phyloP scores from a whole-genome alignment of 768 basidiomycete species.

The Panellus pusillus region DNA sequence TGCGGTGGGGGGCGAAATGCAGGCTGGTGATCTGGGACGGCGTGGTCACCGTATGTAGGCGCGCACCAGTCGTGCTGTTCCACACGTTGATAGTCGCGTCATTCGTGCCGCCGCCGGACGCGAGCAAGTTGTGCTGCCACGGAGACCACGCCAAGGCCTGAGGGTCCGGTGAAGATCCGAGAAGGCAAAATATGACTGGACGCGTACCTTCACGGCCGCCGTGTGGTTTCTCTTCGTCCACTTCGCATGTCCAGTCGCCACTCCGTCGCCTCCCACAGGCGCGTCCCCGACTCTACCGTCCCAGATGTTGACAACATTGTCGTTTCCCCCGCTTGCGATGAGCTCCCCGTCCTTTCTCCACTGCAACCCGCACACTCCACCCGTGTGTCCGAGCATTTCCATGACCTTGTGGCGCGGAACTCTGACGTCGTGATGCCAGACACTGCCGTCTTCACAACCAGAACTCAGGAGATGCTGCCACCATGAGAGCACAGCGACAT shows the following conservation, averaged over 20 bases:
- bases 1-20: slow-evolving; percentile 82
- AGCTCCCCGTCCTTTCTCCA: slow-evolving; percentile 90
- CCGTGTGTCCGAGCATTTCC: slow-evolving; percentile 86
- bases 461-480: slow-evolving; percentile 81
- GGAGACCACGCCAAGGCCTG: slow-evolving; percentile 97
- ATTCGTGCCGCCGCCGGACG: slow-evolving; percentile 92
- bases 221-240: slow-evolving; percentile 93
- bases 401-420: slow-evolving; percentile 85
- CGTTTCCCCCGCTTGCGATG: slow-evolving; percentile 93
- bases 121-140: slow-evolving; percentile 90
- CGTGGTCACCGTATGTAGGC: slow-evolving; percentile 83
- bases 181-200: not conserved
- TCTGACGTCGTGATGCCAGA: slow-evolving; percentile 96
- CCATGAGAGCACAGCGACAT: slow-evolving; percentile 88
- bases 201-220: slow-evolving; percentile 72
- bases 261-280: slow-evolving; percentile 31
- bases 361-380: slow-evolving; percentile 89
- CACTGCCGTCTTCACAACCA: slow-evolving; percentile 91
- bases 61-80: slow-evolving; percentile 91
- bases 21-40: slow-evolving; percentile 92
- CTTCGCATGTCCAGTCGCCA: slow-evolving; percentile 63
- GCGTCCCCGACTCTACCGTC: slow-evolving; percentile 76
- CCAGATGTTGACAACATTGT: slow-evolving; percentile 98
- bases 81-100: slow-evolving; percentile 90
- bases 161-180: not conserved